Percentiles rank a stretch among this genome's conserved stretches.
phyloP scores from a whole-genome alignment of 2,329 filamentous ascomycete species.

The Colletotrichum simmondsii region DNA sequence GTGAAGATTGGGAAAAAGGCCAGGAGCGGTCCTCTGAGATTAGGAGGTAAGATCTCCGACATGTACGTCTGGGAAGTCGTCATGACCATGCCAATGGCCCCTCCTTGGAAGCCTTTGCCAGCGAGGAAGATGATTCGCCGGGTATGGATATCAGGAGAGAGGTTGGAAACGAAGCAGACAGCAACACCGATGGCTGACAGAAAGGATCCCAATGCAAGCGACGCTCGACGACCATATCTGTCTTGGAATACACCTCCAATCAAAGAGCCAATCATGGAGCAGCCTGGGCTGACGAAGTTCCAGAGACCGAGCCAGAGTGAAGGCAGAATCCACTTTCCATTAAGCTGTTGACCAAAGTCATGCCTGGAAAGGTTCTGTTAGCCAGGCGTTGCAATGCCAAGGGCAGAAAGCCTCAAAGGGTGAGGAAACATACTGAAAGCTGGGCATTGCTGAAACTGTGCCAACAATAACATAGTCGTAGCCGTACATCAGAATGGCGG shows the following conservation, averaged over 20 bases:
- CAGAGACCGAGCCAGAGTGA: conserved; percentile 57
- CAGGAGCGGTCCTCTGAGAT: conserved; percentile 57
- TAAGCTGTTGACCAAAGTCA: conserved; percentile 47
- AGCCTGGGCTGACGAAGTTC: conserved; percentile 51
- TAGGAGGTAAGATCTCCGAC: conserved; percentile 59
- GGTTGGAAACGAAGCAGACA: conserved; percentile 40
- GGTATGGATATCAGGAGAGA: conserved; percentile 35
- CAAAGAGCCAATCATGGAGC: conserved; percentile 49
- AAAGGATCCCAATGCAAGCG: conserved; percentile 47
- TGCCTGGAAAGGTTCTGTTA: conserved; percentile 29
- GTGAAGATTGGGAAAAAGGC: conserved; percentile 61
- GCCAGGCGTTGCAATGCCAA: background rate
- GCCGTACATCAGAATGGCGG: conserved; percentile 41
- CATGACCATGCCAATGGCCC: conserved; percentile 56
- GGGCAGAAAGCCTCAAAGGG: background rate
- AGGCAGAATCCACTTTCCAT: conserved; percentile 49
- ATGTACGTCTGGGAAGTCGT: conserved; percentile 58
- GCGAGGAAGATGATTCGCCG: conserved; percentile 53
- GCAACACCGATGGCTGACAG: conserved; percentile 50
- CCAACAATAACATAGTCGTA: conserved; percentile 45
- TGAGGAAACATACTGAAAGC: conserved; percentile 39
- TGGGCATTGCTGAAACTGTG: conserved; percentile 44
- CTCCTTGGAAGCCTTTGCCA: conserved; percentile 57
- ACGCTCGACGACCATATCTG: conserved; percentile 48
- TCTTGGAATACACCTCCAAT: conserved; percentile 53